phyloP scores from a whole-genome alignment of 331 rosid species.

The Pyracantha coccinea region DNA sequence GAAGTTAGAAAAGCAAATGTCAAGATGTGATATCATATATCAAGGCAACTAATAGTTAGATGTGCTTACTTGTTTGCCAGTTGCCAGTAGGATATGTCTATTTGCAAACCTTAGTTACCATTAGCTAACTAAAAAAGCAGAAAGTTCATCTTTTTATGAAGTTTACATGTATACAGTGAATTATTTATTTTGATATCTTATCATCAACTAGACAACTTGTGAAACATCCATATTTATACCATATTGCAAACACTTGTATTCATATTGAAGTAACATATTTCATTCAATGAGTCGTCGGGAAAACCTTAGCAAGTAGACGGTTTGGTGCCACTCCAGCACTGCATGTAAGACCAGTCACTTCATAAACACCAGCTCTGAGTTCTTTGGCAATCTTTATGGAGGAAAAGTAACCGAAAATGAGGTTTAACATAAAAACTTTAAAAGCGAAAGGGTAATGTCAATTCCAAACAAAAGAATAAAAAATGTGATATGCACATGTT shows the following conservation, averaged over 20 bases:
- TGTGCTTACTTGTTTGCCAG: neutral
- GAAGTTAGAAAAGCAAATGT: neutral
- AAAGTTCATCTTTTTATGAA: neutral
- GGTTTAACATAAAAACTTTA: neutral
- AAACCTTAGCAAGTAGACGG: constrained; percentile 86
- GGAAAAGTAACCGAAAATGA: constrained; percentile 13
- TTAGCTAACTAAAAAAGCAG: neutral
- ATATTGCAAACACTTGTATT: neutral
- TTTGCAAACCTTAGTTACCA: neutral
- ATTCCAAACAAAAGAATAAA: neutral
- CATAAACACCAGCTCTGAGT: constrained; percentile 61
- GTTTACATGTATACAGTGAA: neutral
- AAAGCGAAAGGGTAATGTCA: neutral
- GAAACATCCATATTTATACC: neutral
- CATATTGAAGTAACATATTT: neutral
- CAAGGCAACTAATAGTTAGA: neutral
- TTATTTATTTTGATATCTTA: neutral
- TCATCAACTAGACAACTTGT: neutral
- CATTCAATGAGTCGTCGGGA: constrained; percentile 7
- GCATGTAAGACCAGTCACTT: constrained; percentile 88
- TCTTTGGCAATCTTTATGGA: constrained; percentile 62
- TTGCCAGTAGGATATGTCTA: neutral
- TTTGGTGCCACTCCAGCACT: constrained; percentile 98
- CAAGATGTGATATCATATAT: neutral
- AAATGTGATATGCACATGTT: neutral